phyloP scores from a whole-genome alignment of 306 rosid genomes.

The Malus sylvestris region DNA sequence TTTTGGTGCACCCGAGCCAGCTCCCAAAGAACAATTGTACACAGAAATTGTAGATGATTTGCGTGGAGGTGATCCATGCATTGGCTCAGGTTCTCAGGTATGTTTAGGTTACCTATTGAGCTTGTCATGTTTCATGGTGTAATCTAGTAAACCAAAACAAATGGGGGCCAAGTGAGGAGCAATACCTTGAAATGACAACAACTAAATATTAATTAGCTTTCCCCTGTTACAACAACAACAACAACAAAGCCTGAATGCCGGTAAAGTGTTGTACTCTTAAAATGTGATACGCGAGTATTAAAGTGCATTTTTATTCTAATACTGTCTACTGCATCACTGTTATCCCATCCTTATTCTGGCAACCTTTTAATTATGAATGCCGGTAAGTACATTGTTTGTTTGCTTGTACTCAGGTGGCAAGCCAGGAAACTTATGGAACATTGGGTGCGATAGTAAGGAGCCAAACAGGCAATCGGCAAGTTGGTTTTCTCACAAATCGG shows the following conservation, averaged over 20 bases:
- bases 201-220: background rate
- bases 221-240: background rate
- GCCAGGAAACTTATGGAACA: conserved; percentile 97
- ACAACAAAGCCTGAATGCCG: too few relatives aligned
- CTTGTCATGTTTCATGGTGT: background rate
- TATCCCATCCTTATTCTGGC: background rate
- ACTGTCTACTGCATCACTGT: background rate
- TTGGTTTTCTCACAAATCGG: conserved; percentile 97
- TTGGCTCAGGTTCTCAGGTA: conserved; percentile 99
- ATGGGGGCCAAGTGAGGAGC: background rate
- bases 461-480: conserved; percentile 89
- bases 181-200: background rate
- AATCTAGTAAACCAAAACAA: background rate
- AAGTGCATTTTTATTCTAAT: background rate
- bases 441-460: conserved; percentile 96
- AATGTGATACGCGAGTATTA: background rate
- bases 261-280: background rate
- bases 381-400: background rate
- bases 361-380: background rate
- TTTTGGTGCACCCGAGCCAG: conserved; percentile 99
- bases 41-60: conserved; percentile 89
- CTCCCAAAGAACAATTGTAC: conserved; percentile 88
- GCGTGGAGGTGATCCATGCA: conserved; percentile 90
- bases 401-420: conserved; percentile 65
- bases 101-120: conserved; percentile 11